Evolutionary conservation across 1,284 basidiomycete genomes (phyloP).

Genomic region (Leccinum pachyderme): DNA sequence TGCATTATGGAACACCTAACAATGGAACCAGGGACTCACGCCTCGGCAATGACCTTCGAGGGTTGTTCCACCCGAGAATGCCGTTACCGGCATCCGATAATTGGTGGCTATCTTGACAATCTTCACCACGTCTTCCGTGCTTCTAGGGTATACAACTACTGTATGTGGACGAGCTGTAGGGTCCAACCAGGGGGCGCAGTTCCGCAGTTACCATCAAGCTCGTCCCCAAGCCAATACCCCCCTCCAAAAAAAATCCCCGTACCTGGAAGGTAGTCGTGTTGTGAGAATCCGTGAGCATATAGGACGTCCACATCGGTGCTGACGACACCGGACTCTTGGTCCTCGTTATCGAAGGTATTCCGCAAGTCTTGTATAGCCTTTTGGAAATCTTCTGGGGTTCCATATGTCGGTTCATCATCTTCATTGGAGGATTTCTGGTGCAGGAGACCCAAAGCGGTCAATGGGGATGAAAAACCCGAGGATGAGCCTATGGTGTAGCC

Average conservation of each 20-base stretch:
- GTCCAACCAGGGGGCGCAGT: background rate
- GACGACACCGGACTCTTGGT: constrained; percentile 31
- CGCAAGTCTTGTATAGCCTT: constrained; percentile 50
- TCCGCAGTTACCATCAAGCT: background rate
- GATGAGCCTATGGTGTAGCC: constrained; percentile 26
- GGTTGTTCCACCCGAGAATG: constrained; percentile 70
- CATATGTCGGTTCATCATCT: constrained; percentile 34
- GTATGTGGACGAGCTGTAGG: constrained; percentile 43
- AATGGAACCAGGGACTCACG: constrained; percentile 38
- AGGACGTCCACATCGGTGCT: constrained; percentile 57
- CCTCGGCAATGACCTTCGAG: constrained; percentile 67
- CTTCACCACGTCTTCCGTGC: constrained; percentile 67
- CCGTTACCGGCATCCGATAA: constrained; percentile 68
- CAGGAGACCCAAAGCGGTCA: constrained; percentile 8
- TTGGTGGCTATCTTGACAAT: constrained; percentile 65
- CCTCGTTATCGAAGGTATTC: constrained; percentile 33
- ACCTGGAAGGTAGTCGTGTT: constrained; percentile 59
- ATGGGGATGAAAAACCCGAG: constrained; percentile 2
- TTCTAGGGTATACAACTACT: constrained; percentile 52
- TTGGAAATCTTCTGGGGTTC: constrained; percentile 50
- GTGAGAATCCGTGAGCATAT: constrained; percentile 55
- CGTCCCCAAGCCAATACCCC: background rate
- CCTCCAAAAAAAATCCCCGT: constrained; percentile 20
- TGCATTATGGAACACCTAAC: background rate
- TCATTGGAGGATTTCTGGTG: background rate